Evolutionary conservation across 805 yeast species (phyloP).

Genomic region (Nakazawaea peltata): DNA sequence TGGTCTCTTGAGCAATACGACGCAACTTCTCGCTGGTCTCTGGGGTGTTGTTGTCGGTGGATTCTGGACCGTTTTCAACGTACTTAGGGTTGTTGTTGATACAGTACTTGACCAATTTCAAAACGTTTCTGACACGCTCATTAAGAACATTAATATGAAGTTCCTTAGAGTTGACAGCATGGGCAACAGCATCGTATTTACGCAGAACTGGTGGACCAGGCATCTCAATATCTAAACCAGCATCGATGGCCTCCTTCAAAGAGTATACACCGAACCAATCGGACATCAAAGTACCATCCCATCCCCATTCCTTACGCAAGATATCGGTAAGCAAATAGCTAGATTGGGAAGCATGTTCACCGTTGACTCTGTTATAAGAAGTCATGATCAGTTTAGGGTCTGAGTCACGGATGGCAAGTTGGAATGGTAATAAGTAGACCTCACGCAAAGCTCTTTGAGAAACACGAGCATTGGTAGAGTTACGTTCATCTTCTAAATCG

Average conservation of each 20-base stretch:
- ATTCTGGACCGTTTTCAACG: conserved; percentile 30
- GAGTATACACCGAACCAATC: conserved; percentile 37
- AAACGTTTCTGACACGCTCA: conserved; percentile 38
- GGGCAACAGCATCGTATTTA: conserved; percentile 26
- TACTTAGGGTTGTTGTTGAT: conserved; percentile 27
- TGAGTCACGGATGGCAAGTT: conserved; percentile 30
- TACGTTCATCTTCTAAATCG: conserved; percentile 32
- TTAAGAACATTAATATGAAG: conserved; percentile 33
- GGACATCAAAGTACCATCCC: conserved; percentile 30
- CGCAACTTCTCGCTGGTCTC: conserved; percentile 36
- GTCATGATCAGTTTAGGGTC: conserved; percentile 33
- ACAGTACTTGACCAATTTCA: conserved; percentile 38
- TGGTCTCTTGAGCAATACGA: conserved; percentile 38
- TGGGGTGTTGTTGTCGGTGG: conserved; percentile 33
- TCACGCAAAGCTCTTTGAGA: conserved; percentile 37
- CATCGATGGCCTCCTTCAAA: conserved; percentile 27
- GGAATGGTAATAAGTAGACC: conserved; percentile 35
- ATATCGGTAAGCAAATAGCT: conserved; percentile 25
- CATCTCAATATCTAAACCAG: conserved; percentile 37
- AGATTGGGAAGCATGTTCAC: conserved; percentile 30
- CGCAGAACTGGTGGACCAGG: conserved; percentile 35
- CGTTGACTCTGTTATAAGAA: conserved; percentile 33
- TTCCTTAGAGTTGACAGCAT: conserved; percentile 33
- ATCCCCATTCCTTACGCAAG: conserved; percentile 32
- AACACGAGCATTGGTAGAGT: conserved; percentile 26